Base-by-base conservation (phyloP, 2,329 filamentous ascomycete species). In the Seiridium cupressi region DNA sequence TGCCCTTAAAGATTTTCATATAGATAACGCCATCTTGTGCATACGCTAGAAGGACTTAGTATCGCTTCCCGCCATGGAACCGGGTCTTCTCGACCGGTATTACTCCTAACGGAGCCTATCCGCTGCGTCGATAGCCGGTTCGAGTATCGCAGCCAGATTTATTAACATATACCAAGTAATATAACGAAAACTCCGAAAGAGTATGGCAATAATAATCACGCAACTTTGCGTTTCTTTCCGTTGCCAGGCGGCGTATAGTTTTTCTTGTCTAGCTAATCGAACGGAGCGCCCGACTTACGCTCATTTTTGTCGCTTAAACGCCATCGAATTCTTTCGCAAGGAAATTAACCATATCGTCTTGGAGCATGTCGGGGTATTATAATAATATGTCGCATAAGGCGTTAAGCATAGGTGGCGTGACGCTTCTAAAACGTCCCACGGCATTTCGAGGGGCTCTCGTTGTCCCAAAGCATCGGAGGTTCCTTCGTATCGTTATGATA, bases 81-180 rank as follows among this genome's bases (percentile, higher is more conserved):
- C 36, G 55, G 32, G 66, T 59, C 4, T 65, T 48, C 60, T 69
- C 46, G 3, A 65, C 60, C 18, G 66, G 66, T 18, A 65, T 63
- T 48, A 64, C 58, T 8, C 69, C 66, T n/a, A 59, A 51, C 13
- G 70, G 70, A 57, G 70, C 70, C 73, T 68, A 76, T 3, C 67
- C 68, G 13, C 60, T 73, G 18, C 69, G 64, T 58, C 73, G 65
- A 61, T 69, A 73, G 7, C 70, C 68, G 48, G 4, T 66, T 65
- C 62, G 31, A n/a, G 70, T 73, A 61, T 75, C 68, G 63, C 63
- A 73, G 8, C 69, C 67, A 57, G 73, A 73, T 62, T 75, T 65
- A 60, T 74, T 68, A n/a, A 70, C 63, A 58, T 64, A 74, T 10
- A 73, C 67, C 26, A 51, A 66, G 34, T 73, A 66, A 62, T 72